These are phyloP conservation scores for Solanum hybrid DNA, from an alignment of 305 asterid genomes.

Conservation along the genomic window DNA sequence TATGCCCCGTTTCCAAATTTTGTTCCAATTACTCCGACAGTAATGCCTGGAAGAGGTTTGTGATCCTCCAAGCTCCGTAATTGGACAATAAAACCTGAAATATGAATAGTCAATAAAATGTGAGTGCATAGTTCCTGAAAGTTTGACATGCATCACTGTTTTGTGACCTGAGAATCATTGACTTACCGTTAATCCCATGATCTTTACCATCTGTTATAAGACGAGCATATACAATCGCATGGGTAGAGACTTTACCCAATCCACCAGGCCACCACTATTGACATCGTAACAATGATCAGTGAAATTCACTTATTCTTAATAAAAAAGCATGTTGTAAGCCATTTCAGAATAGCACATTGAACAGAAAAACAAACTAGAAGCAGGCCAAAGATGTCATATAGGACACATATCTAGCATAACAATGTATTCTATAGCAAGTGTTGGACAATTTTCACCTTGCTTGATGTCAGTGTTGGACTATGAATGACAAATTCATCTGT, in stretches of 20 bases:
- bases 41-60: constrained; percentile 76
- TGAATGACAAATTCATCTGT: constrained; percentile 90
- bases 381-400: neutral
- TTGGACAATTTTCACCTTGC: constrained; percentile 52
- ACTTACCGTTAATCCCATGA: constrained; percentile 79
- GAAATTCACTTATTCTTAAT: neutral
- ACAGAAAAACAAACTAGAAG: neutral
- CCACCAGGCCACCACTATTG: constrained; percentile 99
- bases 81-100: constrained; percentile 81
- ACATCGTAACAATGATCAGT: neutral
- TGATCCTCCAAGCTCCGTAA: constrained; percentile 89
- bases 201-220: constrained; percentile 70
- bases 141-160: neutral
- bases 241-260: constrained; percentile 90
- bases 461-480: constrained; percentile 94
- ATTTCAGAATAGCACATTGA: neutral
- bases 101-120: neutral
- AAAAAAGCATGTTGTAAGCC: neutral
- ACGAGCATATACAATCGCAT: constrained; percentile 87
- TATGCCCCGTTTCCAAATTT: constrained; percentile 96
- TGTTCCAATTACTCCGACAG: constrained; percentile 91
- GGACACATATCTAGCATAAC: neutral
- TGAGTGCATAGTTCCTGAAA: neutral
- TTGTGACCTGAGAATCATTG: neutral
- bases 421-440: neutral